These are phyloP conservation scores for Suillus hirtellus DNA, from an alignment of 768 basidiomycete species.

Conservation along the genomic window DNA sequence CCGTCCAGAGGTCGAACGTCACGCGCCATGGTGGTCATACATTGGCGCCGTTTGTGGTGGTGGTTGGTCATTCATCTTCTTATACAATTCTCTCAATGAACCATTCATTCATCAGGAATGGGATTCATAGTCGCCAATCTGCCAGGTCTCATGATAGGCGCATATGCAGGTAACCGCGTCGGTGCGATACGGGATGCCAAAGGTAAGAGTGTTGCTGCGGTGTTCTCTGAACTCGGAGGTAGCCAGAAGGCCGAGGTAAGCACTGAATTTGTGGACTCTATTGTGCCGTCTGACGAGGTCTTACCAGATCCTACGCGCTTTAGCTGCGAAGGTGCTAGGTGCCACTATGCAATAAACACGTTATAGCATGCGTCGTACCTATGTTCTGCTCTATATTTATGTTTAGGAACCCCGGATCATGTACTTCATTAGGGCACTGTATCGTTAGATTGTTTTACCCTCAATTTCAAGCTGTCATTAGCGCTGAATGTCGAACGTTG, in stretches of 20 bases:
- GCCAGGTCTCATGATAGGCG: slow-evolving; percentile 85
- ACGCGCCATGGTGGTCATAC: slow-evolving; percentile 74
- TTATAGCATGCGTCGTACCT: background rate
- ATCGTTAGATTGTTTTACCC: background rate
- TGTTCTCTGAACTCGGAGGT: slow-evolving; percentile 76
- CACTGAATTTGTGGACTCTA: slow-evolving; percentile 1
- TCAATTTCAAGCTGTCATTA: background rate
- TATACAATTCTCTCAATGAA: slow-evolving; percentile 24
- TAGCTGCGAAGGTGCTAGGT: slow-evolving; percentile 83
- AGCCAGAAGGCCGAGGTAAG: slow-evolving; percentile 85
- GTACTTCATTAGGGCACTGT: background rate
- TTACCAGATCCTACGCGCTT: slow-evolving; percentile 70
- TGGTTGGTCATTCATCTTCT: slow-evolving; percentile 32
- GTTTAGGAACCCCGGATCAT: background rate
- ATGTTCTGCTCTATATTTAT: background rate
- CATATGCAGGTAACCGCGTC: slow-evolving; percentile 84
- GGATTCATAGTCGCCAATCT: slow-evolving; percentile 66
- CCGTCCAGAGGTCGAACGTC: slow-evolving; percentile 77
- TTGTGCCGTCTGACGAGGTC: slow-evolving; percentile 1
- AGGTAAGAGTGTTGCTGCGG: slow-evolving; percentile 88
- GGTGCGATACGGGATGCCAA: slow-evolving; percentile 93
- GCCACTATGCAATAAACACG: slow-evolving; percentile 42
- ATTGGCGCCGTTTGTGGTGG: slow-evolving; percentile 69
- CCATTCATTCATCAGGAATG: slow-evolving; percentile 42
- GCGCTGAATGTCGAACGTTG: background rate